phyloP scores from a whole-genome alignment of 179 eudicot species.

The Heliamphora pulchella region DNA sequence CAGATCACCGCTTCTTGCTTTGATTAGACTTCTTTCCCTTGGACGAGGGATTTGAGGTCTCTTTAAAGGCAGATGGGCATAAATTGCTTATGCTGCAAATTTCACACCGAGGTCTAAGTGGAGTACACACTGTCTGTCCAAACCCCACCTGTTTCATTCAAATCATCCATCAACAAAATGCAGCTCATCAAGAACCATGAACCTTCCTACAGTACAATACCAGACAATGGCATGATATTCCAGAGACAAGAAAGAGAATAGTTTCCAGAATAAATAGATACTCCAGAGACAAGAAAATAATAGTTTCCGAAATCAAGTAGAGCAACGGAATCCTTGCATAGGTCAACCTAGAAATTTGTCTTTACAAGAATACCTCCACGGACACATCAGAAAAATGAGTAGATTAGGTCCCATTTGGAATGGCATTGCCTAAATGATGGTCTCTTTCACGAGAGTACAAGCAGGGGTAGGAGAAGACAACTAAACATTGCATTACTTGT shows the following conservation, averaged over 20 bases:
- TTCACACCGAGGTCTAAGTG: slow-evolving; percentile 62
- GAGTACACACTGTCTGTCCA: slow-evolving; percentile 86
- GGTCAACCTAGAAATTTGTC: background rate
- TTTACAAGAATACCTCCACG: background rate
- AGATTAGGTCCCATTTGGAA: background rate
- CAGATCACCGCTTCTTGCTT: slow-evolving; percentile 9
- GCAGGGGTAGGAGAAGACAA: too few species aligned
- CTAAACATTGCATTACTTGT: background rate
- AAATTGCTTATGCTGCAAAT: slow-evolving; percentile 47
- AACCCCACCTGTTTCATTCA: slow-evolving; percentile 65
- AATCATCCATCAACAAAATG: background rate
- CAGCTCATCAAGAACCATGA: background rate
- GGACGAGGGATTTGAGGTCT: slow-evolving; percentile 44
- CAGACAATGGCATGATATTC: background rate
- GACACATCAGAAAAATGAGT: background rate
- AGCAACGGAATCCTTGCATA: background rate
- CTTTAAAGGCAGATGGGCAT: slow-evolving; percentile 88
- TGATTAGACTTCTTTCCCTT: slow-evolving; percentile 40
- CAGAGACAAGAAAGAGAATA: background rate
- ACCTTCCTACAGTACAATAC: background rate
- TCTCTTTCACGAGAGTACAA: background rate
- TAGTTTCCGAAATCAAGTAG: background rate
- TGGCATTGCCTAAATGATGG: background rate
- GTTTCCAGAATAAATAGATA: too few species aligned
- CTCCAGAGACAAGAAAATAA: too few species aligned